phyloP scores from a whole-genome alignment of 306 rosid species.

The Biancaea sappan region DNA sequence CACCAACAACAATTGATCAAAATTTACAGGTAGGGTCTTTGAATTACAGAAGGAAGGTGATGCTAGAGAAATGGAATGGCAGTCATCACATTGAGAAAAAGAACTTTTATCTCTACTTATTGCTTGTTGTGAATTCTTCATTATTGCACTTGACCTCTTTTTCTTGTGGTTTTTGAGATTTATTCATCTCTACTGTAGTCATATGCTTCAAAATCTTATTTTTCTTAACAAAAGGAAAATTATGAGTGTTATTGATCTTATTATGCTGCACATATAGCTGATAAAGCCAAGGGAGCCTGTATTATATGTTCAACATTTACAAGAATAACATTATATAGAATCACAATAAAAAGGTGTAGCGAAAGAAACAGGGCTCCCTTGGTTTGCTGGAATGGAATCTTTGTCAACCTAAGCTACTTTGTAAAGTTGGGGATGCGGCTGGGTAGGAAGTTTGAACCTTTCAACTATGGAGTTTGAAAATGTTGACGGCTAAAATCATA shows the following conservation, averaged over 20 bases:
- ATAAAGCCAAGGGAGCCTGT: not conserved
- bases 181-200: not conserved
- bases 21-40: slow-evolving; percentile 65
- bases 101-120: no score
- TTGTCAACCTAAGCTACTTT: no score
- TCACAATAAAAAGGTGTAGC: not conserved
- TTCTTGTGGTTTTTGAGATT: not conserved
- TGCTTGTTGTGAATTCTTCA: not conserved
- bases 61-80: no score
- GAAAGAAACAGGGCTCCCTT: not conserved
- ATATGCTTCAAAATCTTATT: not conserved
- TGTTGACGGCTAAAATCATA: no score
- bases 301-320: not conserved
- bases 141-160: not conserved
- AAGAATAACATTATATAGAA: not conserved
- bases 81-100: no score
- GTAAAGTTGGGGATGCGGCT: no score
- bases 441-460: no score
- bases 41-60: slow-evolving; percentile 8
- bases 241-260: not conserved
- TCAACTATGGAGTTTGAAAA: no score
- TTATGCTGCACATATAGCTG: not conserved
- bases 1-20: slow-evolving; percentile 70
- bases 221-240: not conserved
- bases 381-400: not conserved